Evolutionary conservation across 2,329 filamentous ascomycete species (phyloP).

Genomic region (Talaromyces sp.): DNA sequence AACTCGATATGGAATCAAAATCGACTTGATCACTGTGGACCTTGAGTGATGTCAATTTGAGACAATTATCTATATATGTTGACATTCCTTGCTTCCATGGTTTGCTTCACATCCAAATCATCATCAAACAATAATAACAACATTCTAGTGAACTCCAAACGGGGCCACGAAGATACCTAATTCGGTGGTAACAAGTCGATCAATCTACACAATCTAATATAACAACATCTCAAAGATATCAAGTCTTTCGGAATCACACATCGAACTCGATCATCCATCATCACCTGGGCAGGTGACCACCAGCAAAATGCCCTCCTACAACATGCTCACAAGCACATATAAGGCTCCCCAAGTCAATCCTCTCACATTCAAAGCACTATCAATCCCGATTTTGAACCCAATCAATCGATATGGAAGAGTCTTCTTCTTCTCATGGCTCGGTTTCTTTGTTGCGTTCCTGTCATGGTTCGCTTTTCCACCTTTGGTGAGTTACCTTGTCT

Average conservation of each 20-base stretch:
- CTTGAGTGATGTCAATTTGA: neutral
- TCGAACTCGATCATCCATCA: neutral
- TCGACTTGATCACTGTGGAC: neutral
- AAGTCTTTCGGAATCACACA: neutral
- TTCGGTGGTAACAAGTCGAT: neutral
- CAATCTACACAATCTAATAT: neutral
- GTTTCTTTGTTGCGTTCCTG: conserved; percentile 84
- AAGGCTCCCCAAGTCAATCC: conserved; percentile 72
- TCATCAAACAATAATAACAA: neutral
- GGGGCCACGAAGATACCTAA: neutral
- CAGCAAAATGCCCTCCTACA: conserved; percentile 22
- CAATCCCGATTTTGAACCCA: conserved; percentile 74
- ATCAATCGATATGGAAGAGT: conserved; percentile 78
- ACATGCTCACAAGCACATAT: conserved; percentile 29
- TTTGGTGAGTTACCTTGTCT: conserved; percentile 53
- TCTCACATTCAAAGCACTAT: conserved; percentile 76
- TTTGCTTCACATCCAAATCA: neutral
- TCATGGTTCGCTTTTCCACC: conserved; percentile 90
- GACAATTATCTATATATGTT: neutral
- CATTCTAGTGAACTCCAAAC: neutral
- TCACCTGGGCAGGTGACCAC: neutral
- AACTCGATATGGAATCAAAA: neutral
- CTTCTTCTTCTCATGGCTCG: conserved; percentile 86
- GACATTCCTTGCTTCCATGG: neutral
- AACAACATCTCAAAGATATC: neutral